Base-by-base conservation (phyloP, 345 rosid genomes). In the Aquilaria yunnanensis region DNA sequence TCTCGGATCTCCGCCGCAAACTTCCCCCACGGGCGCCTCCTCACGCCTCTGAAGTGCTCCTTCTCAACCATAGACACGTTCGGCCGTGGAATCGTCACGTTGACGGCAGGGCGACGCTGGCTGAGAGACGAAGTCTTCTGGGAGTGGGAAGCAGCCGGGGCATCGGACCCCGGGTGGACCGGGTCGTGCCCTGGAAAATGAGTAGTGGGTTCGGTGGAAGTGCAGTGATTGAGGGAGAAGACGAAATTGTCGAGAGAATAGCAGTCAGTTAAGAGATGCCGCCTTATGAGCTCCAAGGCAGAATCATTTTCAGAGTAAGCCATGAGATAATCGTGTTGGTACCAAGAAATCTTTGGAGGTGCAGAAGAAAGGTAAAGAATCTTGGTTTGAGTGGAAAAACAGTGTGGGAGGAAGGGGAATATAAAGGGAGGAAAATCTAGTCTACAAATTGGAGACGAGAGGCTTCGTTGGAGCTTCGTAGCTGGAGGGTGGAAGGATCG, bases 1-100 rank as follows among this genome's bases (percentile, higher is more conserved):
- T 93, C 97, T 6, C 98, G 85, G 14, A 93, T 90, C 78, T 90
- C 98, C 14, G 96, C 96, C 1, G 96, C 96, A 64, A 69, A 92
- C 61, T 83, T 92, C 1, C 98, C 96, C 96, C 98, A 92, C 2
- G 96, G 98, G 52, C 98, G 69, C 14, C 92, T 74, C 57, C 97
- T 67, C 0, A 90, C 98, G 2, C 98, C 97, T 57, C 97, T 78
- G 78, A 90, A 90, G 73, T 81, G 94, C 74, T 60, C 83, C 45
- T 77, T 73, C 50, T 75, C 81, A 10, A 64, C 61, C 29, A 71
- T 37, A 47, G 14, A 31, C 61, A 65, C 32, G 52, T 43, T 59
- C 4, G 68, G 54, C 2, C 70, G 74, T 23, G 91, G 88, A 14
- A 85, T 76, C 0, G 81, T 16, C 0, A 85, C 75, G 47, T 77